Evolutionary conservation across 2,329 filamentous ascomycete species (phyloP).

Genomic region (Beauveria varroae): DNA sequence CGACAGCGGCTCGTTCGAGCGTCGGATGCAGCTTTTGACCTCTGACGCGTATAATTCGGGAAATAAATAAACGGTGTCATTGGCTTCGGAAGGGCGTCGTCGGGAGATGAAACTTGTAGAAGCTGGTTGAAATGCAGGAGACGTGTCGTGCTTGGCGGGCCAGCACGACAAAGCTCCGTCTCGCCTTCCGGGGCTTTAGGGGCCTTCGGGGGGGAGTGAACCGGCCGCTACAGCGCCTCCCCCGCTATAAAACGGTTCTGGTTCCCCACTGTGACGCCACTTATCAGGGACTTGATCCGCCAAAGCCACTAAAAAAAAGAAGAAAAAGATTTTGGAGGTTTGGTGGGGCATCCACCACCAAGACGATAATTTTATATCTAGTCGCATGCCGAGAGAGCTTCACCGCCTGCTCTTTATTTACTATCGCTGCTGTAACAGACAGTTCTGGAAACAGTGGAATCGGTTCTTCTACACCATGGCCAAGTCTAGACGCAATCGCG

Average conservation of each 20-base stretch:
- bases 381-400: background rate
- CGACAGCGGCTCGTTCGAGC: background rate
- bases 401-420: background rate
- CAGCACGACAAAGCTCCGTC: no score
- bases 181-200: background rate
- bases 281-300: background rate
- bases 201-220: background rate
- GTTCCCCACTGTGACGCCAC: background rate
- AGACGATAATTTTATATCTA: background rate
- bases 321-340: background rate
- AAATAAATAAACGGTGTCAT: background rate
- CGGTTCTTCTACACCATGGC: slow-evolving; percentile 36
- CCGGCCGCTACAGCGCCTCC: background rate
- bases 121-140: background rate
- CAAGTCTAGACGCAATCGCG: slow-evolving; percentile 50
- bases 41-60: background rate
- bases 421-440: background rate
- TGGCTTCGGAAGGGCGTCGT: background rate
- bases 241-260: background rate
- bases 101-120: background rate
- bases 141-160: background rate
- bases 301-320: background rate
- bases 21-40: background rate
- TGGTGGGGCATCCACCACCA: slow-evolving; percentile 1
- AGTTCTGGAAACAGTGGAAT: no score